A percentile compares a stretch with the other conserved stretches of the same genome.
Evolutionary conservation across 2,329 filamentous ascomycete species (phyloP).

Genomic region (Fonsecaea pugnacius): DNA sequence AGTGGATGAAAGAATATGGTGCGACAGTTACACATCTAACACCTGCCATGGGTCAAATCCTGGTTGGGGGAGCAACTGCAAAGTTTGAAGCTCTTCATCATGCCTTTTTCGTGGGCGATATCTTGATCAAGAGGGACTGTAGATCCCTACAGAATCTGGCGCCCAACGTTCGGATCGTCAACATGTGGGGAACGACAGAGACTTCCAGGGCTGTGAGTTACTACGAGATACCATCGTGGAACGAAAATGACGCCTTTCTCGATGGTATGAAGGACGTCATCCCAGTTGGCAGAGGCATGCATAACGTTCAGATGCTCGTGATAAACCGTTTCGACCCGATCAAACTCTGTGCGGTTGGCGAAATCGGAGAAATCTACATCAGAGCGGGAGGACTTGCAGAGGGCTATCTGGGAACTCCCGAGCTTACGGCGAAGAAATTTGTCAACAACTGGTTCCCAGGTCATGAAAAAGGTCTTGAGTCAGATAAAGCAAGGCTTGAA

Average conservation of each 20-base stretch:
- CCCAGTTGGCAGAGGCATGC: slow-evolving; percentile 83
- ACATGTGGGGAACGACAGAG: slow-evolving; percentile 90
- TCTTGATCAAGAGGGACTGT: slow-evolving; percentile 84
- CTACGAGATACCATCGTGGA: slow-evolving; percentile 73
- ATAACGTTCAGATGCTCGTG: slow-evolving; percentile 84
- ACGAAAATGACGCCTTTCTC: slow-evolving; percentile 66
- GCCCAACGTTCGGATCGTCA: slow-evolving; percentile 74
- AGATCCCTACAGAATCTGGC: slow-evolving; percentile 74
- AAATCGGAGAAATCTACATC: slow-evolving; percentile 83
- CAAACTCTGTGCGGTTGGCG: slow-evolving; percentile 76
- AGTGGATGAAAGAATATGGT: slow-evolving; percentile 80
- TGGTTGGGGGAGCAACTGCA: slow-evolving; percentile 80
- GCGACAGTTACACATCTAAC: slow-evolving; percentile 87
- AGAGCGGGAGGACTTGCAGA: slow-evolving; percentile 83
- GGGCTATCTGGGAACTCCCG: slow-evolving; percentile 69
- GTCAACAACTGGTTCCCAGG: slow-evolving; percentile 85
- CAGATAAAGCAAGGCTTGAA: slow-evolving; percentile 60
- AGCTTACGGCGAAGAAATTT: slow-evolving; percentile 76
- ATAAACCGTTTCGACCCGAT: slow-evolving; percentile 71
- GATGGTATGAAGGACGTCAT: slow-evolving; percentile 74
- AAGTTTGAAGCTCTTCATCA: slow-evolving; percentile 76
- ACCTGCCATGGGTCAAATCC: slow-evolving; percentile 93
- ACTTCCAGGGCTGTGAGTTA: slow-evolving; percentile 81
- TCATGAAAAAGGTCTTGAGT: slow-evolving; percentile 68
- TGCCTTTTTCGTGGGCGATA: slow-evolving; percentile 90